These are phyloP conservation scores for Clarkia xantiana DNA, from an alignment of 345 rosid genomes.

Conservation along the genomic window DNA sequence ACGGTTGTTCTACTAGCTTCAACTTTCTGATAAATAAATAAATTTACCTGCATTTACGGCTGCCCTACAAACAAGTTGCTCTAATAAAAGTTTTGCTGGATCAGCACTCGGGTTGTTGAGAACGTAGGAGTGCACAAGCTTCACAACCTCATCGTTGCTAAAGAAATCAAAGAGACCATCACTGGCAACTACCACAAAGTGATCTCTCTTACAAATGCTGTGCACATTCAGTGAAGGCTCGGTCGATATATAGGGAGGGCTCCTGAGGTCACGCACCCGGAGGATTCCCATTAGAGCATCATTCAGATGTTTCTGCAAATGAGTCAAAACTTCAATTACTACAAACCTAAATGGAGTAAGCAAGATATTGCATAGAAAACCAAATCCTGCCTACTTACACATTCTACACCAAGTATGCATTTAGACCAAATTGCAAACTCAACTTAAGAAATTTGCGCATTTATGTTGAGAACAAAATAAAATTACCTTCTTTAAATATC, in stretches of 20 bases:
- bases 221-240: slow-evolving; percentile 69
- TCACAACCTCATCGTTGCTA: slow-evolving; percentile 69
- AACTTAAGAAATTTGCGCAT: too few species aligned
- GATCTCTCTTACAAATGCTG: slow-evolving; percentile 53
- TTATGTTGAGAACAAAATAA: background rate
- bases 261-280: slow-evolving; percentile 65
- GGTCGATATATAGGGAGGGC: slow-evolving; percentile 84
- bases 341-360: too few species aligned
- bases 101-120: slow-evolving; percentile 54
- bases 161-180: slow-evolving; percentile 94
- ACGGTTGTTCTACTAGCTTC: background rate
- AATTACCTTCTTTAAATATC: slow-evolving; percentile 77
- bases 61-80: slow-evolving; percentile 68
- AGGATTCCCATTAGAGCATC: slow-evolving; percentile 95
- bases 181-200: slow-evolving; percentile 81
- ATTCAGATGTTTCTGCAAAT: slow-evolving; percentile 55
- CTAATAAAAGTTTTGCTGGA: slow-evolving; percentile 82
- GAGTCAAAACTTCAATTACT: background rate
- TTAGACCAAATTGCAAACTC: too few species aligned
- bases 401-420: too few species aligned
- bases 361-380: too few species aligned
- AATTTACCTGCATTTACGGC: slow-evolving; percentile 76
- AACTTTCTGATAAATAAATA: background rate
- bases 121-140: slow-evolving; percentile 47
- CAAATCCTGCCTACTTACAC: too few species aligned